Base-by-base conservation (phyloP, 139 green algal species). In the Chlorella sp. region DNA sequence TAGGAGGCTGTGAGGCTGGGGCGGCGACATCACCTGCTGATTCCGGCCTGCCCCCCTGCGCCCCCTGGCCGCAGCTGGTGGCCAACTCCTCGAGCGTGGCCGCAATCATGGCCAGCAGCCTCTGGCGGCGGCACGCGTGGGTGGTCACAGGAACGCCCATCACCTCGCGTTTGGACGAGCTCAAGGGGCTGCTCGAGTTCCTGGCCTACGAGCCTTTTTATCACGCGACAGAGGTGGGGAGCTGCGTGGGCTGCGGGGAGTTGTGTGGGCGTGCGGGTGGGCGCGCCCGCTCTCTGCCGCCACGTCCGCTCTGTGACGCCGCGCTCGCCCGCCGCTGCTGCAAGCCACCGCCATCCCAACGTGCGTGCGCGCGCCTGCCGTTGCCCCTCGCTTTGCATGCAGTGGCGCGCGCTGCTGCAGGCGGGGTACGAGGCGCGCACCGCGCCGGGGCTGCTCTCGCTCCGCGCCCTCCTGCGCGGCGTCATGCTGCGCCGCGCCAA, bases 71-170 rank as follows among this genome's bases (percentile, higher is more conserved):
- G n/a, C 87, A 92, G 83, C 74, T 90, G 62, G 82, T 92, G 45
- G 83, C 87, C n/a, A 83, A 85, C 74, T 80, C 68, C 66, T 83
- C 67, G 70, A 82, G 59, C 21, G 79, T 87, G 25, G 85, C 85
- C 6, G 87, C 85, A 1, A 29, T 85, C n/a, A 74, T 84, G 63
- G 77, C 77, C n/a, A 83, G 66, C 67, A 75, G 53, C 15, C 75
- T 92, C 23, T 92, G 74, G 73, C 74, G 87, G 0, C 81, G 87
- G 0, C 86, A 91, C 51, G 87, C 87, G 1, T 92, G 87, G 87
- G 82, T 90, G 2, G 83, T 92, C 17, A 92, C 87, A 1, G 87
- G 87, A 41, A 88, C 83, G 12, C 82, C 84, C 45, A 73, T 84
- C 62, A 65, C 43, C n/a, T 55, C 17, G 14, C 27, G 56, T n/a